Percentiles rank a stretch among this genome's conserved stretches.
Evolutionary conservation across 2,329 filamentous ascomycete genomes (phyloP).

Genomic region (Trichoderma sp.): DNA sequence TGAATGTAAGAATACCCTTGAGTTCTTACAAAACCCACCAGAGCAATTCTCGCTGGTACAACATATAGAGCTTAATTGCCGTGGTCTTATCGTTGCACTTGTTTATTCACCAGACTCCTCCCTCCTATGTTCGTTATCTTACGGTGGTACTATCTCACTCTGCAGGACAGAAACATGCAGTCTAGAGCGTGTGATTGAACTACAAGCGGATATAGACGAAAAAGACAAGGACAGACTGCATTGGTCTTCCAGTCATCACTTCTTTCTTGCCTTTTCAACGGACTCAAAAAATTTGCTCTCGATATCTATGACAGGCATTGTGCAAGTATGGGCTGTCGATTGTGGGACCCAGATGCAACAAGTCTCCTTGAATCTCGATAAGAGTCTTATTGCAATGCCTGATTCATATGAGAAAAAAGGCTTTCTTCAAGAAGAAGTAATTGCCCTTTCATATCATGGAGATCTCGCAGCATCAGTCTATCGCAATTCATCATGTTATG

Average conservation of each 20-base stretch:
- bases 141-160: not conserved
- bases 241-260: no score
- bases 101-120: not conserved
- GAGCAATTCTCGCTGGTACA: no score
- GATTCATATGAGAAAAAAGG: no score
- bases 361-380: not conserved
- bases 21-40: no score
- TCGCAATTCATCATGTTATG: no score
- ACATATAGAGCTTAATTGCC: not conserved
- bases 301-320: not conserved
- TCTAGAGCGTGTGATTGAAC: not conserved
- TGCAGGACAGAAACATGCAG: not conserved
- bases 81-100: not conserved
- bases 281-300: not conserved
- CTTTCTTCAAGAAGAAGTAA: not conserved
- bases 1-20: no score
- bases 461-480: not conserved
- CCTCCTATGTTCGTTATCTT: not conserved
- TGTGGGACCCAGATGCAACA: not conserved
- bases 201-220: no score
- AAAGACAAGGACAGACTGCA: no score
- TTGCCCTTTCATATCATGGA: not conserved
- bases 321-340: not conserved
- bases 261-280: not conserved
- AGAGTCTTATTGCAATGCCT: no score